A percentile compares a stretch with the other conserved stretches of the same genome.
Evolutionary conservation across 805 yeast genomes (phyloP).

Genomic region (Citeromyces matritensis): DNA sequence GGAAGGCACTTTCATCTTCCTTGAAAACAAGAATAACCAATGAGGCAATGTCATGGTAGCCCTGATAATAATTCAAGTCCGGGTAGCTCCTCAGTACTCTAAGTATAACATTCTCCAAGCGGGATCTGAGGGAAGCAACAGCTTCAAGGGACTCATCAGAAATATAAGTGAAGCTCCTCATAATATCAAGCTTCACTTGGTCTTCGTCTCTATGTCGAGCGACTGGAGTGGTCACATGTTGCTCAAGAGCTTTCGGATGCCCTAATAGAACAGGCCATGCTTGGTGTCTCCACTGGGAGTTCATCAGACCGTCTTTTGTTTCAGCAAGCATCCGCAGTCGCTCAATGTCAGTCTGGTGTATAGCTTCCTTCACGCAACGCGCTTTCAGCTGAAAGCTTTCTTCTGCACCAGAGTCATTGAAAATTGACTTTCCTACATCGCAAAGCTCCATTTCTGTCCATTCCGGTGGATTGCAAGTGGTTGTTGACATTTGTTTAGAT

Average conservation of each 20-base stretch:
- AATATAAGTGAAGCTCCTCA: constrained; percentile 44
- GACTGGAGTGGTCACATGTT: constrained; percentile 10
- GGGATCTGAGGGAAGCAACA: constrained; percentile 17
- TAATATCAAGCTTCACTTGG: constrained; percentile 70
- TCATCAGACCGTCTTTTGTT: constrained; percentile 31
- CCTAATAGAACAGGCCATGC: constrained; percentile 39
- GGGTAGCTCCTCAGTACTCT: constrained; percentile 48
- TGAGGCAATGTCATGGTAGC: constrained; percentile 78
- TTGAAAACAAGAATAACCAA: constrained; percentile 36
- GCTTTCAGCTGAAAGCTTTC: constrained; percentile 20
- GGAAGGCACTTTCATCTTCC: constrained; percentile 21
- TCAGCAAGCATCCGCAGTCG: constrained; percentile 18
- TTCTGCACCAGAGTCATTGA: constrained; percentile 25
- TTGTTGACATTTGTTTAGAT: background rate
- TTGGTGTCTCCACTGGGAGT: constrained; percentile 20
- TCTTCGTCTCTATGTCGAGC: constrained; percentile 54
- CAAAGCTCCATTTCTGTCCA: constrained; percentile 38
- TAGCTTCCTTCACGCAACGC: constrained; percentile 21
- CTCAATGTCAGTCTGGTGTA: constrained; percentile 12
- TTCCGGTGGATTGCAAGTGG: constrained; percentile 12
- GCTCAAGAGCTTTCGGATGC: constrained; percentile 7
- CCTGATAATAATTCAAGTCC: constrained; percentile 69
- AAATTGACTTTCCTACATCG: constrained; percentile 28
- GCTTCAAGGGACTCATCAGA: constrained; percentile 11
- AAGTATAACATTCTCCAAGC: constrained; percentile 28